phyloP scores from a whole-genome alignment of 345 rosid genomes.

The Fremontodendron californicum region DNA sequence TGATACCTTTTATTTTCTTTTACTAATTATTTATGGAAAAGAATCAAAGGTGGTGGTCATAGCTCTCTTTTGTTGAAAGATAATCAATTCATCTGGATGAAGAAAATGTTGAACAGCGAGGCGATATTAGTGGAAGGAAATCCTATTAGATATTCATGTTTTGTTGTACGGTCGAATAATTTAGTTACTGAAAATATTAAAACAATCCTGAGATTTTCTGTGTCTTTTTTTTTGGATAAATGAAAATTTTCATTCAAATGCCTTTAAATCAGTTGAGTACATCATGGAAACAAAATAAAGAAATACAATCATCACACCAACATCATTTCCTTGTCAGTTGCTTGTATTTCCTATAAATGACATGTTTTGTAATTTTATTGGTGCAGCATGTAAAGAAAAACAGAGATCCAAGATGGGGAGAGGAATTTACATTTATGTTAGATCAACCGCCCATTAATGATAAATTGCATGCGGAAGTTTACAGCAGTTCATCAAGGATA shows the following conservation, averaged over 20 bases:
- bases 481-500: slow-evolving; percentile 75
- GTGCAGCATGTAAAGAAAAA: slow-evolving; percentile 73
- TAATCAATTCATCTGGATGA: background rate
- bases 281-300: background rate
- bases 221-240: background rate
- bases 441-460: slow-evolving; percentile 78
- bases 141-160: background rate
- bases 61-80: background rate
- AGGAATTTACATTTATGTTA: slow-evolving; percentile 66
- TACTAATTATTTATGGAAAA: background rate
- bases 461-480: slow-evolving; percentile 75
- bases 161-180: background rate
- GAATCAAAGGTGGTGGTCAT: background rate
- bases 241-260: background rate
- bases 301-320: background rate
- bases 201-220: background rate
- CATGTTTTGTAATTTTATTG: background rate
- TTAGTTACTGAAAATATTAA: background rate
- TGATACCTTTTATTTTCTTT: background rate
- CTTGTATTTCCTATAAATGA: background rate
- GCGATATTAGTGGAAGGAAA: background rate
- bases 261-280: background rate
- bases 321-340: background rate
- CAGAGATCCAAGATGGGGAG: slow-evolving; percentile 95
- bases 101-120: background rate